Conservation (phyloP, 1,284 basidiomycete genomes). For the Ceratobasidium sp. region DNA sequence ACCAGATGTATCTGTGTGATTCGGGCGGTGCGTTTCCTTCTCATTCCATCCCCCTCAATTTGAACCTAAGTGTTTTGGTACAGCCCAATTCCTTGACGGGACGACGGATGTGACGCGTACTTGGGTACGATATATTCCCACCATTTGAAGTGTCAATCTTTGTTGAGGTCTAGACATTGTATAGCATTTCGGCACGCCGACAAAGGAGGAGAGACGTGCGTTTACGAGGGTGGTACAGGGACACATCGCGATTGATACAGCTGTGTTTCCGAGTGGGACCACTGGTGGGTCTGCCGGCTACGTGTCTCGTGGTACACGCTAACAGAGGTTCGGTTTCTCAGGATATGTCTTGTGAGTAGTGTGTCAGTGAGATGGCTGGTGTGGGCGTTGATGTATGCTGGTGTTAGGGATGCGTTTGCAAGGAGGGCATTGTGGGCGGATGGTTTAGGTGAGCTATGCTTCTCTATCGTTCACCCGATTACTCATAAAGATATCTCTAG, state of each 20-base stretch:
- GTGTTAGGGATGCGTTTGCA: conserved; percentile 83
- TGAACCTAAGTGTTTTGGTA: neutral
- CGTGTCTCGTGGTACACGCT: neutral
- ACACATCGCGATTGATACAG: conserved; percentile 90
- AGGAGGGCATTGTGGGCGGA: conserved; percentile 90
- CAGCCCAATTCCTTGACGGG: conserved; percentile 90
- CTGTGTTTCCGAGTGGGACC: conserved; percentile 89
- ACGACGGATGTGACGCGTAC: conserved; percentile 96
- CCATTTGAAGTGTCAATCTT: neutral
- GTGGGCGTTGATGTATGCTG: conserved; percentile 38
- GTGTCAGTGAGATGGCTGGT: neutral
- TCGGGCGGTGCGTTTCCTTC: conserved; percentile 81
- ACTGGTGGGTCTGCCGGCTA: conserved; percentile 67
- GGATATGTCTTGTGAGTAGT: conserved; percentile 71
- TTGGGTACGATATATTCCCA: conserved; percentile 67
- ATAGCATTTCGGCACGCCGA: conserved; percentile 91
- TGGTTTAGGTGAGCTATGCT: conserved; percentile 74
- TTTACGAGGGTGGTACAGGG: conserved; percentile 97
- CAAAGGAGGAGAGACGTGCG: conserved; percentile 83
- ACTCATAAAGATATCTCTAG: conserved; percentile 49
- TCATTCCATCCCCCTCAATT: conserved; percentile 2
- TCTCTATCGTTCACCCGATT: neutral
- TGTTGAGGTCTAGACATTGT: neutral
- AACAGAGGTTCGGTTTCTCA: conserved; percentile 50
- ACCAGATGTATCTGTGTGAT: conserved; percentile 94